phyloP scores from a whole-genome alignment of 495 filamentous ascomycete genomes.

The Acidiella bohemica region DNA sequence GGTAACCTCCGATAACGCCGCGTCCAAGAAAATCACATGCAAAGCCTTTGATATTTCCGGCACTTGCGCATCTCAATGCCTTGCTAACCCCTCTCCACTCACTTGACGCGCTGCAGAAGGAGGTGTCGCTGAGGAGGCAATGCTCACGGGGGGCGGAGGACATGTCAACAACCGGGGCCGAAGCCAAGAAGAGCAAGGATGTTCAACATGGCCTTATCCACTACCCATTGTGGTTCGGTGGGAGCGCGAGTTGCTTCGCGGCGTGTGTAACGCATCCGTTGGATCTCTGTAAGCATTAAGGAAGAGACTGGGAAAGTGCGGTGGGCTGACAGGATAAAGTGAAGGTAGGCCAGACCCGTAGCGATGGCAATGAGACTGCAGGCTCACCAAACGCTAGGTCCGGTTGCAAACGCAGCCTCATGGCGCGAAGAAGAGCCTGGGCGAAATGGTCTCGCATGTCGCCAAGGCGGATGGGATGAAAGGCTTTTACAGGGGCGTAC shows the following conservation, averaged over 20 bases:
- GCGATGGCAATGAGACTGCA: constrained; percentile 3
- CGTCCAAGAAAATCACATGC: no score
- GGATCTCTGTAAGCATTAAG: constrained; percentile 50
- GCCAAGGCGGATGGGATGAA: constrained; percentile 50
- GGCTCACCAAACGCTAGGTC: constrained; percentile 39
- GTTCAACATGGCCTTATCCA: constrained; percentile 25
- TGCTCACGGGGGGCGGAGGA: constrained; percentile 4
- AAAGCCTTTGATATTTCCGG: not conserved
- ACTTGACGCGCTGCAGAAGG: no score
- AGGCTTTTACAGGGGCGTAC: constrained; percentile 69
- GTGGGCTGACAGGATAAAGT: constrained; percentile 19
- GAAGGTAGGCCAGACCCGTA: constrained; percentile 12
- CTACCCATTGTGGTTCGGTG: constrained; percentile 80
- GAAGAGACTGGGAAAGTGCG: not conserved
- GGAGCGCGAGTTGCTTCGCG: constrained; percentile 79
- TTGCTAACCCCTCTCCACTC: not conserved
- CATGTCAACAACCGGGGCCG: constrained; percentile 22
- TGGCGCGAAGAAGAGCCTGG: constrained; percentile 45
- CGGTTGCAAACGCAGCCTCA: constrained; percentile 60
- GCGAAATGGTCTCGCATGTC: constrained; percentile 68
- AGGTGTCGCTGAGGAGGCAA: constrained; percentile 14
- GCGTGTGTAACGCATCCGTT: constrained; percentile 83
- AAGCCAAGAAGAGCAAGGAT: constrained; percentile 21
- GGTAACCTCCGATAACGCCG: no score
- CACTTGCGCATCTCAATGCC: not conserved